A percentile compares a stretch with the other conserved stretches of the same genome.
Conservation (phyloP, 148 eudicot genomes). For the Chenopodium formosanum region DNA sequence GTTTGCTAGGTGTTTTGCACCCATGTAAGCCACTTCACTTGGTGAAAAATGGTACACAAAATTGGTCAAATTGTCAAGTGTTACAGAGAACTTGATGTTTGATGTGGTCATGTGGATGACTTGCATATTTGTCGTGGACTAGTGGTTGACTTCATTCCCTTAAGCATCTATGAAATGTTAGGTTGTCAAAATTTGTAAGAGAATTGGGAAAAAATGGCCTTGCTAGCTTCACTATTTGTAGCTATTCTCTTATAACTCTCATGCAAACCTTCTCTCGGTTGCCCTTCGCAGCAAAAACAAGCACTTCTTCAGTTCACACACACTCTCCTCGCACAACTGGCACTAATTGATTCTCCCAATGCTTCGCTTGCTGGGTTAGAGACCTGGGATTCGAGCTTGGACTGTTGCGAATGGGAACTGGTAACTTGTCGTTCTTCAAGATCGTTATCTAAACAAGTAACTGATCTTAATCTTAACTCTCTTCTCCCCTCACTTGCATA, state of each 20-base stretch:
- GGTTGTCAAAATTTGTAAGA: not conserved
- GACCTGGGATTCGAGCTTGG: conserved; percentile 40
- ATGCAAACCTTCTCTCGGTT: conserved; percentile 17
- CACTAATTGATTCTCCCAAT: conserved; percentile 10
- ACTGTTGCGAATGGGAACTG: conserved; percentile 48
- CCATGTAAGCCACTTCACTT: not conserved
- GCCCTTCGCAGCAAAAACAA: conserved; percentile 44
- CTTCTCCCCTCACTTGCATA: conserved; percentile 25
- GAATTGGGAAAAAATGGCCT: conserved; percentile 18
- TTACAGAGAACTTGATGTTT: not conserved
- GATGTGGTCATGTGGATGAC: not conserved
- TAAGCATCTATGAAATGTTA: not conserved
- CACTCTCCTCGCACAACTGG: conserved; percentile 23
- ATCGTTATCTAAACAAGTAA: conserved; percentile 20
- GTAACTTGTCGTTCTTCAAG: conserved; percentile 30
- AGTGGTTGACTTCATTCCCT: not conserved
- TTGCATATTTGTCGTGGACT: not conserved
- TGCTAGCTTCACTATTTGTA: conserved; percentile 4
- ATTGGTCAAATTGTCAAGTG: not conserved
- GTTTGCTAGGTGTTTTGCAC: not conserved
- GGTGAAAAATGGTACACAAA: too few species aligned
- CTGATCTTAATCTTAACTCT: conserved; percentile 34
- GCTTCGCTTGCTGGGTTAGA: conserved; percentile 26
- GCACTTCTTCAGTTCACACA: conserved; percentile 52
- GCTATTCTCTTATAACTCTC: conserved; percentile 13